Base-by-base conservation (phyloP, 2,329 filamentous ascomycete genomes). In the Trichoderma sp. region DNA sequence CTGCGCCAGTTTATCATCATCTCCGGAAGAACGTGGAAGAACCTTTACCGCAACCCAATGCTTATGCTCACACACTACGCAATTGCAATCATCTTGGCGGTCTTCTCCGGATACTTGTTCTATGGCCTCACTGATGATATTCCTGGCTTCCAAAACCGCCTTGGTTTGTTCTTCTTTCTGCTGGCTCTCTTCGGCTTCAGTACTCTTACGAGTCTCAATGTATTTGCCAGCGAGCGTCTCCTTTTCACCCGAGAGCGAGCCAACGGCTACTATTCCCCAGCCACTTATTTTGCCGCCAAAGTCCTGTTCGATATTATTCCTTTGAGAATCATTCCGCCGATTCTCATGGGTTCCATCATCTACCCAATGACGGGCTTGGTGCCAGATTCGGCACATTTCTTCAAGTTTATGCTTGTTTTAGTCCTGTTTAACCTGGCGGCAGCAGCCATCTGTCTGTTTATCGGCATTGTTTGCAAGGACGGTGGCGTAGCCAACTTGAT, bases 31-130 rank as follows among this genome's bases (percentile, higher is more conserved):
- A 99, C 96, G 0, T 99, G 95, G 95, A 94, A 92, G 77, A 99
- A 99, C 77, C 85, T 99, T 7, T 98, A 99, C 83, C 90, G 96
- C 68, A 97, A 99, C 78, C 96, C 96, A 1, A 94, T 98, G 87
- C 84, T 99, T 70, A 99, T 99, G 96, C 87, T 99, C 69, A 97
- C 94, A 0, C 96, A 99, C 81, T 99, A 98, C 77, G 96, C 96
- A 46, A 98, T 97, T 73, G 94, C 96, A 8, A 98, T 99, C 70
- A 82, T 98, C 0, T 87, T 99, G 6, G 96, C 94, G 1, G 95
- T 98, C 5, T 91, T 99, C 69, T 94, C 95, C 2, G 96, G 96
- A 4, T 98, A 92, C 80, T 86, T 99, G 14, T 99, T 98, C 83
- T 99, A 98, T 75, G 96, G 95, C 2, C 84, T 99, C 59, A 97